Evolutionary conservation across 768 basidiomycete species (phyloP).

Genomic region (Amanita muscaria): DNA sequence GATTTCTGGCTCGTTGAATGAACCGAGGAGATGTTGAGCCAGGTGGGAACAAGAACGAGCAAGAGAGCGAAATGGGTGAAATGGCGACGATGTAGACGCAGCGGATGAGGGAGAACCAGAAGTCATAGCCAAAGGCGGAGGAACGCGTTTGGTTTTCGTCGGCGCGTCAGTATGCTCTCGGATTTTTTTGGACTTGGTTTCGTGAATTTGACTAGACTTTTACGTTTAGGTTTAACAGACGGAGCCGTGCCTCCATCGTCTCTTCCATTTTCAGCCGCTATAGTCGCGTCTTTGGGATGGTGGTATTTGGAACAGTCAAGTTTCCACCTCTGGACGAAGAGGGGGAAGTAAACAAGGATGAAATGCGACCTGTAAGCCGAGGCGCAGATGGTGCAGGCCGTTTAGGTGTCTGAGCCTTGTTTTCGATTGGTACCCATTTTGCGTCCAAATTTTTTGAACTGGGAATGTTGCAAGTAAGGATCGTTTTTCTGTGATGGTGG

Average conservation of each 20-base stretch:
- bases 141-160: too few species aligned
- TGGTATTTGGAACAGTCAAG: too few species aligned
- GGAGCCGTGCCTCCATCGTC: background rate
- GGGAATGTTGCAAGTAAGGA: conserved; percentile 6
- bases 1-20: background rate
- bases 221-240: background rate
- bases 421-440: conserved; percentile 2
- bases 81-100: too few species aligned
- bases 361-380: conserved; percentile 2
- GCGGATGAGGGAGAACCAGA: too few species aligned
- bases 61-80: conserved; percentile 1
- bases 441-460: background rate
- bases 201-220: background rate
- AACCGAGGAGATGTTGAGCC: background rate
- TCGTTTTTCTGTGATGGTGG: background rate
- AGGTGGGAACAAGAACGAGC: conserved; percentile 1
- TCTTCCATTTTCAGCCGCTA: background rate
- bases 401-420: conserved; percentile 2
- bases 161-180: background rate
- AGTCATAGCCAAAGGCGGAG: too few species aligned
- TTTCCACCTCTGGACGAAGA: too few species aligned
- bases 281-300: background rate
- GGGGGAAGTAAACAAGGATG: conserved; percentile 1
- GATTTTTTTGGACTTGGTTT: background rate
- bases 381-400: background rate